A percentile compares a stretch with the other conserved stretches of the same genome.
phyloP scores from a whole-genome alignment of 2,329 filamentous ascomycete genomes.

The Colletotrichum sp. region DNA sequence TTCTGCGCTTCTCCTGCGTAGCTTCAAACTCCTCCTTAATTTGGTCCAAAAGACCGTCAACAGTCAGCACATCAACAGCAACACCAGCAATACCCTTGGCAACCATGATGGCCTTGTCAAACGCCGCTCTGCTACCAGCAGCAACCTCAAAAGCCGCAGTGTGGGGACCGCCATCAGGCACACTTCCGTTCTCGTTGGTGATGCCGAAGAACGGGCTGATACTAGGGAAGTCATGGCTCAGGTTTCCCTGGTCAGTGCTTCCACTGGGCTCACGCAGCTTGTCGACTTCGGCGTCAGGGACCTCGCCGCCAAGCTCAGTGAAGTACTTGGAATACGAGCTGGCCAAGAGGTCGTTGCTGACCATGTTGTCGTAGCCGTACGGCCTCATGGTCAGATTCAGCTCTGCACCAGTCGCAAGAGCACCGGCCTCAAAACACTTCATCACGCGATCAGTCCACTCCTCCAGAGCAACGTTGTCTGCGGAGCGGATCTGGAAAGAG shows the following conservation, averaged over 20 bases:
- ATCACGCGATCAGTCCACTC: conserved; percentile 25
- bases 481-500: conserved; percentile 62
- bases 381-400: conserved; percentile 39
- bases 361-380: conserved; percentile 35
- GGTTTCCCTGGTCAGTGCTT: conserved; percentile 34
- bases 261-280: conserved; percentile 27
- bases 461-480: conserved; percentile 35
- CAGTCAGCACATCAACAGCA: conserved; percentile 50
- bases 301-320: conserved; percentile 24
- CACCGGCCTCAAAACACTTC: conserved; percentile 31
- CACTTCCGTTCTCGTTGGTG: conserved; percentile 26
- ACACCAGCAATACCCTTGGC: conserved; percentile 54
- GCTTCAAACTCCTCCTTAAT: conserved; percentile 42
- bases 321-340: conserved; percentile 28
- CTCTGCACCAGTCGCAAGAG: conserved; percentile 34
- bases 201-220: conserved; percentile 32
- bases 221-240: conserved; percentile 32
- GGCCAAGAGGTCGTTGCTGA: conserved; percentile 32
- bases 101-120: conserved; percentile 49
- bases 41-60: conserved; percentile 43
- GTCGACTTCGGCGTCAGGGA: conserved; percentile 28
- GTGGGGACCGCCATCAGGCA: conserved; percentile 45
- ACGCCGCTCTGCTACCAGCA: conserved; percentile 52
- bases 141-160: conserved; percentile 58
- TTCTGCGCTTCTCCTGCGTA: conserved; percentile 28